A percentile compares a stretch with the other conserved stretches of the same genome.
Conservation (phyloP, 1,284 basidiomycete genomes). For the Melampsora larici-populina region DNA sequence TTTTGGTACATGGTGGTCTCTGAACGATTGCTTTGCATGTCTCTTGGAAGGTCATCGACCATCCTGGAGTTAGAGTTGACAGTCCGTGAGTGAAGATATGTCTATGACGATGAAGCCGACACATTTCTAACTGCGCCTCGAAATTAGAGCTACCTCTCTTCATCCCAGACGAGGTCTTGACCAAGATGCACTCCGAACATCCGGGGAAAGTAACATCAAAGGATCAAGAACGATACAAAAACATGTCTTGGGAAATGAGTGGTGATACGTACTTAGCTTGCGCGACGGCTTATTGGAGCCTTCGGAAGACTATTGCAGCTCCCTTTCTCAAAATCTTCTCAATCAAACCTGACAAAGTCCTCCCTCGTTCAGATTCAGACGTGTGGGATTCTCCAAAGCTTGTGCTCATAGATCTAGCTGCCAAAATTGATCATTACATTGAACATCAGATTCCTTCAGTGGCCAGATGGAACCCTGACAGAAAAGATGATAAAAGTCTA, state of each 20-base stretch:
- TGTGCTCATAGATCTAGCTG: background rate
- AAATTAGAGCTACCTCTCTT: background rate
- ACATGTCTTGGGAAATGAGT: background rate
- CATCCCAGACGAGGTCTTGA: background rate
- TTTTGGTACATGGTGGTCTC: constrained; percentile 16
- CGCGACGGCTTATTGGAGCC: background rate
- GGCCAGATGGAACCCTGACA: background rate
- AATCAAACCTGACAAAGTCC: background rate
- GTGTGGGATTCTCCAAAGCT: background rate
- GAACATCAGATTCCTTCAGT: background rate
- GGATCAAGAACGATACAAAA: background rate
- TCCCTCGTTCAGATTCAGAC: background rate
- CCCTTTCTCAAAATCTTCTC: background rate
- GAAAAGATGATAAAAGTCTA: background rate
- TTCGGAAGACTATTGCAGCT: background rate
- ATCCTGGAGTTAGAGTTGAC: background rate
- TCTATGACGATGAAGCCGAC: background rate
- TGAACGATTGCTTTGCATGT: background rate
- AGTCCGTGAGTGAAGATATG: background rate
- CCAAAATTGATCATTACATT: background rate
- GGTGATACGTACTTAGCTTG: background rate
- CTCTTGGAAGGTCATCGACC: background rate
- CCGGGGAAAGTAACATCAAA: constrained; percentile 1
- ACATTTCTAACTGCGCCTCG: background rate
- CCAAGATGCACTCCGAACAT: background rate